Evolutionary conservation across 495 filamentous ascomycete genomes (phyloP), one percentile per base, ranked within the genome.

Genomic region (Ascodesmis nigricans): DNA sequence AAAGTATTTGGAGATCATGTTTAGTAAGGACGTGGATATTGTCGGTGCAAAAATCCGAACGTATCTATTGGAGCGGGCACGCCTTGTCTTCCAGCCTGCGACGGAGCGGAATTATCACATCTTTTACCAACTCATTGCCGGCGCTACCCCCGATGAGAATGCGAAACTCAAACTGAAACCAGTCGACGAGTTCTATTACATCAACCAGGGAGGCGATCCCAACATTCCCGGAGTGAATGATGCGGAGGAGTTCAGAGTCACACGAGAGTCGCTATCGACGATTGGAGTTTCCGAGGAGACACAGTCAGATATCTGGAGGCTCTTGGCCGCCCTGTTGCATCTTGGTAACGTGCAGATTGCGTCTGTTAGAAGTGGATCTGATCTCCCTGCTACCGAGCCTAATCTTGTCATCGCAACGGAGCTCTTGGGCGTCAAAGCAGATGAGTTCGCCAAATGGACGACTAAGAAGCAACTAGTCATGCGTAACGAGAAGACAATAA

Each of bases 1-100:
- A 44, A 99, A 99, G 63, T 99, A 99, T 51, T 93, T 99, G 43
- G 87, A 99, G 56, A 99, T 99, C 44, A 80, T 99, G 78, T 99
- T 99, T 50, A 80, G 95, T 59, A 72, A 75, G 39, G 70, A 71
- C 44, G 91, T 81, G 35, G 87, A 91, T 50, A 99, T 99, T 52
- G 91, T 99, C 47, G 87, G 87, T 38, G 87, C 87, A 19, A 84
- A 83, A 60, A 95, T 99, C 45, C 63, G 87, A 43, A 93, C 83
- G 22, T 99, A 95, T 54, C 63, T 99, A 31, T 60, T 99, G 22
- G 87, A 99, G 56, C 75, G 87, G 46, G 95, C 87, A 30, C 74
- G 87, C 52, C 62, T 99, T 48, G 87, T 99, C n/a, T 95, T 95
- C 51, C 87, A 99, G 52, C 87, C 87, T 13, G 59, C 93, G 22